phyloP scores from a whole-genome alignment of 306 rosid species.

The Glycyrrhiza uralensis region DNA sequence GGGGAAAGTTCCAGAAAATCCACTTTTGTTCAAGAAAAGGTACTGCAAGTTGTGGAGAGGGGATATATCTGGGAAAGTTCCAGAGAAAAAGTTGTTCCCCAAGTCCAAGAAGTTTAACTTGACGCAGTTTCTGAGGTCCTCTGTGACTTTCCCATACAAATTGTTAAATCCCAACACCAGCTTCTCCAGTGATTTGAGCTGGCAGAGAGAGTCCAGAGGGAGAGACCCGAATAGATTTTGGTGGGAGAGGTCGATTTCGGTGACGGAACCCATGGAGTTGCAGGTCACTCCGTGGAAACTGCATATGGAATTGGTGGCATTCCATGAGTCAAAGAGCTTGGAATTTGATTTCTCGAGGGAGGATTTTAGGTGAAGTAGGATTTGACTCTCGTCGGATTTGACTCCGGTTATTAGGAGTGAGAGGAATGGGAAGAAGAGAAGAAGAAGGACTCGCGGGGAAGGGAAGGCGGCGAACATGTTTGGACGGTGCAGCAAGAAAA shows the following conservation, averaged over 20 bases:
- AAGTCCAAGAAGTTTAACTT: slow-evolving; percentile 58
- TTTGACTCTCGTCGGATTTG: slow-evolving; percentile 46
- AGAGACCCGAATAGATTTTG: slow-evolving; percentile 48
- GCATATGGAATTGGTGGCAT: slow-evolving; percentile 26
- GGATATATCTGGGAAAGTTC: slow-evolving; percentile 63
- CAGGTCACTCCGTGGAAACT: slow-evolving; percentile 61
- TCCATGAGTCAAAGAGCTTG: slow-evolving; percentile 48
- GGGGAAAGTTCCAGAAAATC: slow-evolving; percentile 70
- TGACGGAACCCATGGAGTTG: slow-evolving; percentile 32
- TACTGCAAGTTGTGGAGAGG: slow-evolving; percentile 41
- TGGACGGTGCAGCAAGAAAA: neutral
- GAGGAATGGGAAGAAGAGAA: slow-evolving; percentile 37
- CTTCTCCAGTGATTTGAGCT: slow-evolving; percentile 48
- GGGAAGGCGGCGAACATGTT: slow-evolving; percentile 40
- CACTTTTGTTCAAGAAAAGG: slow-evolving; percentile 53
- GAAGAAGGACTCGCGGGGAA: slow-evolving; percentile 14
- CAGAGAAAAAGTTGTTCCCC: slow-evolving; percentile 61
- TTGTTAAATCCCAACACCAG: slow-evolving; percentile 61
- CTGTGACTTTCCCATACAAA: slow-evolving; percentile 36
- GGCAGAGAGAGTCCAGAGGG: slow-evolving; percentile 64
- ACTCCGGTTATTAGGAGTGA: slow-evolving; percentile 29
- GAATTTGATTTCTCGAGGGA: slow-evolving; percentile 27
- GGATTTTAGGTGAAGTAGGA: slow-evolving; percentile 52
- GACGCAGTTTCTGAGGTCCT: slow-evolving; percentile 56
- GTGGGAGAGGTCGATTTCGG: slow-evolving; percentile 55